These are phyloP conservation scores for Drosera capensis DNA, from an alignment of 148 eudicot genomes.

Conservation along the genomic window DNA sequence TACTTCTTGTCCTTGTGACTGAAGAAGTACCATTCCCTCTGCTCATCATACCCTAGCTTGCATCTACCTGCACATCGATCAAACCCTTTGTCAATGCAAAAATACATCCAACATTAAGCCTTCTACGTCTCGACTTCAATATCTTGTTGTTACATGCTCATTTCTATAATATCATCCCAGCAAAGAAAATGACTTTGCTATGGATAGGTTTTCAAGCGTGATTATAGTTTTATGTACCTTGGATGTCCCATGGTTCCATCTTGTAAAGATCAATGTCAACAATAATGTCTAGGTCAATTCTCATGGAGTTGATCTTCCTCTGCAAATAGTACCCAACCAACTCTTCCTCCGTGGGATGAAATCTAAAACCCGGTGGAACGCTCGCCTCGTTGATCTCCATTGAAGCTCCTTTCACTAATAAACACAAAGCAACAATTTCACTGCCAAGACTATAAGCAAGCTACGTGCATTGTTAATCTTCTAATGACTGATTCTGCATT, in stretches of 20 bases:
- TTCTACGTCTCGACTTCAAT: too few relatives aligned
- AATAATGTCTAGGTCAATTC: slow-evolving; percentile 52
- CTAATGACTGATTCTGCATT: too few relatives aligned
- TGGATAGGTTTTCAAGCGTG: neutral
- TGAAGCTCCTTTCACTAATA: too few relatives aligned
- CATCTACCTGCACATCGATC: slow-evolving; percentile 26
- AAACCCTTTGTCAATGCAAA: neutral
- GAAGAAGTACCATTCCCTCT: slow-evolving; percentile 68
- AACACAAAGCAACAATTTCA: too few relatives aligned
- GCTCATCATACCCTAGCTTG: slow-evolving; percentile 39
- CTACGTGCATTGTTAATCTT: too few relatives aligned
- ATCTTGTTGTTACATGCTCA: neutral
- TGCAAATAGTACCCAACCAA: slow-evolving; percentile 40
- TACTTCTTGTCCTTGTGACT: slow-evolving; percentile 77
- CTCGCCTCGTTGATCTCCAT: slow-evolving; percentile 11
- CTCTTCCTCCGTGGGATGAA: slow-evolving; percentile 61
- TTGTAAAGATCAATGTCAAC: slow-evolving; percentile 49
- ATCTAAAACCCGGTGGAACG: slow-evolving; percentile 56
- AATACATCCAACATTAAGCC: neutral
- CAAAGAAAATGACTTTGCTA: neutral
- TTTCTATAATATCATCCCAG: neutral
- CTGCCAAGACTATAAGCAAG: too few relatives aligned
- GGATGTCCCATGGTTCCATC: slow-evolving; percentile 68
- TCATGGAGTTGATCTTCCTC: slow-evolving; percentile 33
- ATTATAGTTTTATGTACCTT: slow-evolving; percentile 17